Evolutionary conservation across 169 alveolate species (phyloP), one percentile per base, ranked within the genome.

Genomic region (Plasmodium inui): DNA sequence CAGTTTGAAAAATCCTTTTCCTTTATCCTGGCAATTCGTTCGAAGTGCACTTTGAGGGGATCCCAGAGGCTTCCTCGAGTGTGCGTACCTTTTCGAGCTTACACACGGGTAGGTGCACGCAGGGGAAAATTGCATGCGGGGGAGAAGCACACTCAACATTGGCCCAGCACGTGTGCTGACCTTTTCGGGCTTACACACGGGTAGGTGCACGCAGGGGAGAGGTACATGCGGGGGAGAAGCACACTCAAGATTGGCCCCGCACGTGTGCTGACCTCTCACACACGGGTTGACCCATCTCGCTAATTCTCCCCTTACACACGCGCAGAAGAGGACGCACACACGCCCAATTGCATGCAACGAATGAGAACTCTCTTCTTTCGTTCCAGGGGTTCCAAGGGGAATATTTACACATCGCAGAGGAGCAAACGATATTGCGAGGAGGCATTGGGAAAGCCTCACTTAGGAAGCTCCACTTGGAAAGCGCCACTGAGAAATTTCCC

Each of bases 21-120:
- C n/a, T 19, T 28, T 67, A 67, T 67, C 6, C 5, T 19, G 30
- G 76, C 37, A 50, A 67, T 67, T 67, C 76, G 76, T 67, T 67
- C 3, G 22, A 67, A 67, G 76, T 67, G 76, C 76, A 1, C n/a
- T 7, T 67, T 67, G 37, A 67, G 37, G 17, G 76, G 30, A 9
- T 67, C 37, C 37, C 5, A 67, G 37, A 28, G 76, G 37, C 39
- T 19, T 67, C 37, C 34, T 67, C 37, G 37, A 26, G 37, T 26
- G 76, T 67, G 76, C 37, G 34, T 28, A 3, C n/a, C 37, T 67
- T 22, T 67, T 67, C 37, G 37, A 26, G 34, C 37, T 67, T 67
- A 67, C 76, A 67, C 76, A 67, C 76, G 30, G 37, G 76, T 10
- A 22, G 76, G 76, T 67, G 37, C 76, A 67, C n/a, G 37, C 76